phyloP scores from a whole-genome alignment of 2,329 filamentous ascomycete genomes.

The Aspergillus novofumigatus region DNA sequence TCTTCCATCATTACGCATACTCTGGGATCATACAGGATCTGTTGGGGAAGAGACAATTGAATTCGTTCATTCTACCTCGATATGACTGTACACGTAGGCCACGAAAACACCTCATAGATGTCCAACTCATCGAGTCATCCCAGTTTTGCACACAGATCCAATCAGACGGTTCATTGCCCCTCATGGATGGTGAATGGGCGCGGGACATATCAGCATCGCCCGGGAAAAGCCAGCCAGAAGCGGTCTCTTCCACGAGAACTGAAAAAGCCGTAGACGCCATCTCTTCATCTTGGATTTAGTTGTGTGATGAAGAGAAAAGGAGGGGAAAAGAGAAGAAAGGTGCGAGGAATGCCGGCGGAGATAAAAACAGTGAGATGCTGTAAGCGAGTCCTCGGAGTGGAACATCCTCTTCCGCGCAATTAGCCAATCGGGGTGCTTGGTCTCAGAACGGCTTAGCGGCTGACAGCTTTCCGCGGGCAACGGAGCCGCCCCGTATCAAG shows the following conservation, averaged over 20 bases:
- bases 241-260: slow-evolving; percentile 32
- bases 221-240: slow-evolving; percentile 27
- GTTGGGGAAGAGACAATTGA: not conserved
- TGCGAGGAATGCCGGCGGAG: not conserved
- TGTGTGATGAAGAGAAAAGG: slow-evolving; percentile 34
- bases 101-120: slow-evolving; percentile 1
- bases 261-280: slow-evolving; percentile 29
- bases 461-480: slow-evolving; percentile 36
- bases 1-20: not conserved
- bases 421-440: slow-evolving; percentile 14
- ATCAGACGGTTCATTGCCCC: slow-evolving; percentile 33
- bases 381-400: slow-evolving; percentile 4
- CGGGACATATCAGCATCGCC: slow-evolving; percentile 37
- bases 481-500: slow-evolving; percentile 20
- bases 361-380: not conserved
- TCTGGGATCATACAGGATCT: not conserved
- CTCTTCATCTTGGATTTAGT: slow-evolving; percentile 42
- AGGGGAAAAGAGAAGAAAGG: slow-evolving; percentile 15
- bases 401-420: slow-evolving; percentile 2
- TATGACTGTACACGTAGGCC: not conserved
- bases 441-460: slow-evolving; percentile 19
- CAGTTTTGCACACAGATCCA: slow-evolving; percentile 26
- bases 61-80: not conserved
- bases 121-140: not conserved
- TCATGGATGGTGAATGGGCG: slow-evolving; percentile 33